These are phyloP conservation scores for Citrus sp. DNA, from an alignment of 345 rosid genomes.

Conservation along the genomic window DNA sequence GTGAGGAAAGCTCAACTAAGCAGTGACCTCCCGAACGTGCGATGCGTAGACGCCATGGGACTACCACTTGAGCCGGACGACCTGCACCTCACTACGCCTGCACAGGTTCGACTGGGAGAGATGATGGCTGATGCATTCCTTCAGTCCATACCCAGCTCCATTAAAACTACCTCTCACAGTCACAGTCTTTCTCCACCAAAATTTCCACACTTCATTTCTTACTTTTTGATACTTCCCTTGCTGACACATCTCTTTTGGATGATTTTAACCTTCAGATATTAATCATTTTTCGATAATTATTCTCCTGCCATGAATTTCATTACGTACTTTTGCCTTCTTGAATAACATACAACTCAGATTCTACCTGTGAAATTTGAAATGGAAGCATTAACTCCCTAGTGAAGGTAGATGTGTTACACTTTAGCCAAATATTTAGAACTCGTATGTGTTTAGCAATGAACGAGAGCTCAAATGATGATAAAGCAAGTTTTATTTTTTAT, in stretches of 20 bases:
- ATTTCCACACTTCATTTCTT: not conserved
- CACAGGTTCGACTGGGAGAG: conserved; percentile 67
- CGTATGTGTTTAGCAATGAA: too few species aligned
- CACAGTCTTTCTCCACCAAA: not conserved
- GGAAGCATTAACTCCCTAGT: too few species aligned
- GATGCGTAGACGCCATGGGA: conserved; percentile 70
- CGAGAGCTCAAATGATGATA: too few species aligned
- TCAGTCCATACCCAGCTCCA: conserved; percentile 17
- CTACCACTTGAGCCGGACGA: conserved; percentile 60
- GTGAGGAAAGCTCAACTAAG: conserved; percentile 66
- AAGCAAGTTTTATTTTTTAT: too few species aligned
- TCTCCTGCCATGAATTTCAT: not conserved
- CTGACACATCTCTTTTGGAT: conserved; percentile 2
- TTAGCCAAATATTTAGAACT: too few species aligned
- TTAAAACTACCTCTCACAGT: not conserved
- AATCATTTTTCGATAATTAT: too few species aligned
- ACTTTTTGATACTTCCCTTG: not conserved
- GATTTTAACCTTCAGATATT: not conserved
- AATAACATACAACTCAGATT: not conserved
- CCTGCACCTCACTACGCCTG: conserved; percentile 67
- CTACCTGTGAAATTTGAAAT: too few species aligned
- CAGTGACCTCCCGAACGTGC: conserved; percentile 44
- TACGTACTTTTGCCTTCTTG: not conserved
- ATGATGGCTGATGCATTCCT: conserved; percentile 59
- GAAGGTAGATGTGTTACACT: too few species aligned